These are phyloP conservation scores for Clathrospora elynae DNA, from an alignment of 2,329 filamentous ascomycete genomes.

Conservation along the genomic window DNA sequence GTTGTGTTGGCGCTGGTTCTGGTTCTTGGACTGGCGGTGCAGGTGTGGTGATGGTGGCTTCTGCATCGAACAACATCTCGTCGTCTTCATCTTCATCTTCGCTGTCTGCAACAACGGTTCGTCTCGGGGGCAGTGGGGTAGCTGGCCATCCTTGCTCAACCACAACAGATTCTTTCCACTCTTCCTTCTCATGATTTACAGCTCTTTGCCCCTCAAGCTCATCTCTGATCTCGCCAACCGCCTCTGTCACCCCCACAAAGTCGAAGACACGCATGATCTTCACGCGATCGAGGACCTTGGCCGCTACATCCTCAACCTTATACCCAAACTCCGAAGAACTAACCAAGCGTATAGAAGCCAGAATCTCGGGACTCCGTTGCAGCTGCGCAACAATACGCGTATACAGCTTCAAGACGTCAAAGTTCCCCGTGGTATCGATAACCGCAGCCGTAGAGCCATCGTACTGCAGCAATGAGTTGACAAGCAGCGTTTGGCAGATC, in stretches of 20 bases:
- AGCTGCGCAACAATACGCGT: conserved; percentile 33
- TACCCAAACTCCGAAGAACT: background rate
- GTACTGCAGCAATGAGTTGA: conserved; percentile 46
- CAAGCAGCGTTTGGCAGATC: conserved; percentile 43
- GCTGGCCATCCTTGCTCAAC: no score
- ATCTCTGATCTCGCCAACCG: conserved; percentile 52
- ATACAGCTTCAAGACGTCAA: conserved; percentile 52
- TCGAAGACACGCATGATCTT: conserved; percentile 59
- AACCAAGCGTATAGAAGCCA: background rate
- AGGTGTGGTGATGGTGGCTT: background rate
- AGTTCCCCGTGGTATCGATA: conserved; percentile 54
- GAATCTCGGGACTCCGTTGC: conserved; percentile 7
- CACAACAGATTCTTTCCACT: background rate
- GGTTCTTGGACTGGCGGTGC: background rate
- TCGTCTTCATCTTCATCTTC: conserved; percentile 45
- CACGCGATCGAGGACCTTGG: conserved; percentile 50
- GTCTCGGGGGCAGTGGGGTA: conserved; percentile 19
- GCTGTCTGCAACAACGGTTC: conserved; percentile 41
- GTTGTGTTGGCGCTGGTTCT: background rate
- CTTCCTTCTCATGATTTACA: background rate
- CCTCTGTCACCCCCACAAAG: conserved; percentile 54
- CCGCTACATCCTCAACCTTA: conserved; percentile 36
- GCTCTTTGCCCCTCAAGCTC: conserved; percentile 28
- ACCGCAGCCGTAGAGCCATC: conserved; percentile 45
- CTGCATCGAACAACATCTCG: conserved; percentile 48